Conservation (phyloP, 176 grass and related monocot genomes). For the Sorghum bicolor region DNA sequence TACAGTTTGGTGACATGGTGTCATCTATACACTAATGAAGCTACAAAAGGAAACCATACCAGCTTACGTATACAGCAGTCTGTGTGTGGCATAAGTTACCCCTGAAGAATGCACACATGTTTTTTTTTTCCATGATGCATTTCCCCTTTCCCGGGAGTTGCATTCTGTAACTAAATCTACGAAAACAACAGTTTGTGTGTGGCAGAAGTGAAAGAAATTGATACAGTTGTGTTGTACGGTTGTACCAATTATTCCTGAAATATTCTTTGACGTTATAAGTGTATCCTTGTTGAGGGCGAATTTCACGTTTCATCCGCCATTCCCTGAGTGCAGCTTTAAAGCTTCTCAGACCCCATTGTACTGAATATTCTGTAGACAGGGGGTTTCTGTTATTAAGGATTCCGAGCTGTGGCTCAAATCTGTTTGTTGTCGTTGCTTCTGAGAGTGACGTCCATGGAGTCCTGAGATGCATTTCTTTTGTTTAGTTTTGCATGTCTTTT, state of each 20-base stretch:
- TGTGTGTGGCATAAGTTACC: too few relatives aligned
- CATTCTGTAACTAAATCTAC: constrained; percentile 6
- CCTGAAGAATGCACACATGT: not conserved
- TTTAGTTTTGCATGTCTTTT: not conserved
- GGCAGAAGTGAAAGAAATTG: not conserved
- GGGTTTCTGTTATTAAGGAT: not conserved
- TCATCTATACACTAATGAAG: not conserved
- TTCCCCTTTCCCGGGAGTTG: not conserved
- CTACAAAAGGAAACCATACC: not conserved
- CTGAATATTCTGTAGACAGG: not conserved
- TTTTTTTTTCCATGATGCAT: not conserved
- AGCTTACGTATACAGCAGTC: not conserved
- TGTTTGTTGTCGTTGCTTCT: not conserved
- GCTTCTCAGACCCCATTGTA: not conserved
- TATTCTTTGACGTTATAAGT: not conserved
- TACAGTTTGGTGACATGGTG: not conserved
- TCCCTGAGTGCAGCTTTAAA: not conserved
- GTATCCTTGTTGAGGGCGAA: not conserved
- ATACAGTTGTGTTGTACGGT: not conserved
- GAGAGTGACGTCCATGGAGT: not conserved
- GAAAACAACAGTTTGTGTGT: not conserved
- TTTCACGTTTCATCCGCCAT: not conserved
- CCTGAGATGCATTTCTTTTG: not conserved
- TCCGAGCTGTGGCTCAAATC: not conserved
- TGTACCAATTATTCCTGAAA: not conserved